phyloP scores from a whole-genome alignment of 2,329 filamentous ascomycete species.

The Colletotrichum chlorophyti region DNA sequence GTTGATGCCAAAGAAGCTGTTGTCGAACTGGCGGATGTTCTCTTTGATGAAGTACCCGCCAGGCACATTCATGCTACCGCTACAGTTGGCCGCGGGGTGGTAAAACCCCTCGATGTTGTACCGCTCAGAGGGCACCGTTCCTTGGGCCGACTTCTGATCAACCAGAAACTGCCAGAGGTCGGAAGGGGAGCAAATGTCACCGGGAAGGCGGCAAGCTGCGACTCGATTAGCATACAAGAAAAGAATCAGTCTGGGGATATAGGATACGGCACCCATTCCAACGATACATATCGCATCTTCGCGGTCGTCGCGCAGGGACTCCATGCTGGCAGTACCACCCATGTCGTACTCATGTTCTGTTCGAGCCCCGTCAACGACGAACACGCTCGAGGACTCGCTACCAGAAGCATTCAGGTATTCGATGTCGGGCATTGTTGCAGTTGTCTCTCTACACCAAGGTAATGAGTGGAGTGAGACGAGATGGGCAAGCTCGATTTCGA shows the following conservation, averaged over 20 bases:
- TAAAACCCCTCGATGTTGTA: slow-evolving; percentile 35
- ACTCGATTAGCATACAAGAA: no score
- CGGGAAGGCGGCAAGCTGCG: slow-evolving; percentile 45
- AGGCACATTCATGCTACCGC: slow-evolving; percentile 29
- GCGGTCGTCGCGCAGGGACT: no score
- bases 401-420: no score
- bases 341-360: neutral
- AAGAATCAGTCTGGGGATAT: no score
- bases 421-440: no score
- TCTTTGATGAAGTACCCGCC: slow-evolving; percentile 37
- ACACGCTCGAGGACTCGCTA: neutral
- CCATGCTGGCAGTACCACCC: neutral
- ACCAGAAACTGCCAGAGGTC: slow-evolving; percentile 42
- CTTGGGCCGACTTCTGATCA: neutral
- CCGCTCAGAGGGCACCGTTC: slow-evolving; percentile 28
- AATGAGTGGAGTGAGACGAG: no score
- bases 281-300: no score
- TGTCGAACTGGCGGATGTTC: slow-evolving; percentile 40
- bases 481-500: no score
- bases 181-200: slow-evolving; percentile 37
- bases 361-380: neutral
- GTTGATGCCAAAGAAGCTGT: slow-evolving; percentile 46
- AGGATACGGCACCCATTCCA: no score
- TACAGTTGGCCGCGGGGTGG: slow-evolving; percentile 26
- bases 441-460: no score